Evolutionary conservation across 805 yeast genomes (phyloP), one percentile per base, ranked within the genome.

Genomic region (Komagataella phaffii): DNA sequence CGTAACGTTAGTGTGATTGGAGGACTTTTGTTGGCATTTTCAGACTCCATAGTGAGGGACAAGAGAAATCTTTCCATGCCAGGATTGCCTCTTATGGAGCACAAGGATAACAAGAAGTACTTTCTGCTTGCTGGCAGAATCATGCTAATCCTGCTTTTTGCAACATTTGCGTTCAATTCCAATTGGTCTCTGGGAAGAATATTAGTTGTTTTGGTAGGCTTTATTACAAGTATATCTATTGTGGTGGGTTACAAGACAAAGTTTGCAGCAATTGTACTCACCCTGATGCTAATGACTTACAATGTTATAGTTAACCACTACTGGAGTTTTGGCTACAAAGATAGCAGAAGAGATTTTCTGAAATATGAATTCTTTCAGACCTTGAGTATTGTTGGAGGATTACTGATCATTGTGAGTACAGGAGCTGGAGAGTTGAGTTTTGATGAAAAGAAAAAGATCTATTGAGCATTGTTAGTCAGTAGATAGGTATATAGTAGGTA

Each of bases 311-410:
- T 83, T 55, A 91, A 93, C 72, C 88, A 88, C 61, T 91, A 88
- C 74, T 91, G 99, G 99, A 72, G 79, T 51, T 77, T 82, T 72
- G 77, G 79, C 50, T 64, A 77, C 50, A 77, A 75, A 55, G 88
- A 85, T 60, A 80, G 91, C 40, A 79, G 82, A 67, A 81, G 96
- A 62, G 99, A 91, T 69, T 86, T 81, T 67, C 70, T 88, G 65
- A 86, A 86, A 67, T 93, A 90, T 67, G 98, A 90, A 68, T 87
- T 86, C 67, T 91, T 85, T 77, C 99, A 93, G 72, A 88, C 96
- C 45, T 74, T 91, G 64, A 85, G 95, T 53, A 91, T 91, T 64
- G 90, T 91, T 50, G 99, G 99, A 53, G 99, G 98, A 1, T 77
- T 91, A 56, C 70, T 91, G 55, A 72, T 93, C 58, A 87, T 93